Evolutionary conservation across 345 rosid species (phyloP), one percentile per base, ranked within the genome.

Genomic region (Melastoma malabathricum): DNA sequence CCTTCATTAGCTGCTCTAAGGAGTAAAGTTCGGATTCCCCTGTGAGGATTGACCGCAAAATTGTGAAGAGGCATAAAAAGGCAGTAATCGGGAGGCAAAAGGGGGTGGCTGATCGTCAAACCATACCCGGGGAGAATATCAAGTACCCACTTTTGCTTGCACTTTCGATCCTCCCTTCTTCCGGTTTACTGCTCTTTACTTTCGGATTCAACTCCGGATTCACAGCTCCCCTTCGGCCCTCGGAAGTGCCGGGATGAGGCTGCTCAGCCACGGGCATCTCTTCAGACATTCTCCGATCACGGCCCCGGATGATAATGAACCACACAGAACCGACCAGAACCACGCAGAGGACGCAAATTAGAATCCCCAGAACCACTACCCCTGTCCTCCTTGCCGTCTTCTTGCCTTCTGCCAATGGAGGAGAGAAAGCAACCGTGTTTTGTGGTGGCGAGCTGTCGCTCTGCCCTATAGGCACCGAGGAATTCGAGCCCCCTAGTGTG

Each of bases 1-100:
- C 96, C 59, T 83, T 63, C 98, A 87, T 84, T 41, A 84, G 67
- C 74, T 87, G 93, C 66, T 92, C 95, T 41, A 92, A 25, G 5
- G 76, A 77, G 47, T 87, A 92, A 18, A 69, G 55, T 15, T 70
- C 72, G 2, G 64, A 50, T 57, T 66, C 80, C 25, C 76, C 82
- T 10, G 67, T 70, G 22, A 81, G 77, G 48, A 78, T 76, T 43
- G 25, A 51, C 15, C 14, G 48, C 16, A 14, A 22, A 23, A 10
- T 5, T 43, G 25, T 15, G 23, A 54, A 31, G 38, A 31, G 38
- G 1, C 38, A 31, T 31, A 31, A 31, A 22, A 31, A 31, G 38
- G 38, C 2, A 31, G 38, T 31, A 31, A 31, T 31, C 38, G 38
- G 10, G 38, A 22, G 25, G 25, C 2, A 22, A 31, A 31, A 5